Percentiles rank a stretch among this genome's conserved stretches.
Evolutionary conservation across 2,329 filamentous ascomycete species (phyloP).

Genomic region (Apiospora kogelbergensis): DNA sequence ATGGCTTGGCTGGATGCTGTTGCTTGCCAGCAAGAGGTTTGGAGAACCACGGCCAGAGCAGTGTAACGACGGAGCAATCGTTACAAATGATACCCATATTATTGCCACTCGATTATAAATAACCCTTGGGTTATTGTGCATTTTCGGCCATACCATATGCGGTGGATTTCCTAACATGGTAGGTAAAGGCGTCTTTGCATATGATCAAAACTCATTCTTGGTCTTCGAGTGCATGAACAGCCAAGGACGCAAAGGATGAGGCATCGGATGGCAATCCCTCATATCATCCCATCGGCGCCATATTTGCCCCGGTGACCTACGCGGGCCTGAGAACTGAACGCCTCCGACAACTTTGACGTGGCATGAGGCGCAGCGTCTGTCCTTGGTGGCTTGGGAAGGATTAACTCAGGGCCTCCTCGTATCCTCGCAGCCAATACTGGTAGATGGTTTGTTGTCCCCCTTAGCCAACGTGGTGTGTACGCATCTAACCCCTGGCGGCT

Average conservation of each 20-base stretch:
- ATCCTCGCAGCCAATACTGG: background rate
- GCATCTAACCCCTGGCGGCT: background rate
- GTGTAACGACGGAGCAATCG: background rate
- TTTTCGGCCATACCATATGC: background rate
- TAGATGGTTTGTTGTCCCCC: background rate
- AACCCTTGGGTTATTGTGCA: too few relatives aligned
- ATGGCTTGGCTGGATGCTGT: background rate
- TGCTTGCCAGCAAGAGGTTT: background rate
- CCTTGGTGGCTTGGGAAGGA: background rate
- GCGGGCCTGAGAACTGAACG: background rate
- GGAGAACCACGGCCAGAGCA: background rate
- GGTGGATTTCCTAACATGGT: background rate
- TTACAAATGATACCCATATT: background rate
- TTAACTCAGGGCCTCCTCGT: background rate
- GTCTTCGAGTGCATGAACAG: background rate
- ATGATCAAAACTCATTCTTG: background rate
- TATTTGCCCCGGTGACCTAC: background rate
- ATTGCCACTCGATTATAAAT: background rate
- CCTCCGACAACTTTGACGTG: background rate
- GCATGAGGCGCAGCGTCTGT: background rate
- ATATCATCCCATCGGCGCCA: background rate
- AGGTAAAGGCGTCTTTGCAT: background rate
- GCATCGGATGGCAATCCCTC: background rate
- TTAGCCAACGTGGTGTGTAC: background rate
- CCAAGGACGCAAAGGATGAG: background rate